These are phyloP conservation scores for Penicillium oxalicum DNA, from an alignment of 2,329 filamentous ascomycete species.

Conservation along the genomic window DNA sequence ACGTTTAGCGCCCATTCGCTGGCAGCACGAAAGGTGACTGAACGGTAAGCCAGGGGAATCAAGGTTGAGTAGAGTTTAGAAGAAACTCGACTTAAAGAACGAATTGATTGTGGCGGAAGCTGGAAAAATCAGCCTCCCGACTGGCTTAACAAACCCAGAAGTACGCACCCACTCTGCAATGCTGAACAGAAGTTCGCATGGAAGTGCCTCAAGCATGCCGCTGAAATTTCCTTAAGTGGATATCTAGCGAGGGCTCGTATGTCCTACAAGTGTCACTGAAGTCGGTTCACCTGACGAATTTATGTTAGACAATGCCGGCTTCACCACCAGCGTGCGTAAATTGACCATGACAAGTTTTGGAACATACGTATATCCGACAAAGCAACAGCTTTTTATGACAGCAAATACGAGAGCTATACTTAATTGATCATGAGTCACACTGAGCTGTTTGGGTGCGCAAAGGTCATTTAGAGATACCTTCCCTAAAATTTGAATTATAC, in stretches of 20 bases:
- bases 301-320: background rate
- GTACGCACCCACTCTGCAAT: slow-evolving; percentile 3
- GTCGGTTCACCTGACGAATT: background rate
- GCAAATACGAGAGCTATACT: background rate
- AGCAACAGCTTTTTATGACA: background rate
- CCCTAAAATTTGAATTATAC: background rate
- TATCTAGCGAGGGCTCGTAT: background rate
- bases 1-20: no score
- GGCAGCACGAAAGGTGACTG: slow-evolving; percentile 4
- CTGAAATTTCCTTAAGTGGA: background rate
- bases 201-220: background rate
- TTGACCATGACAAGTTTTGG: background rate
- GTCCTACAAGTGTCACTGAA: background rate
- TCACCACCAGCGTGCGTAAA: background rate
- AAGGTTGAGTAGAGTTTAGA: slow-evolving; percentile 2
- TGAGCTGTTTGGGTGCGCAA: background rate
- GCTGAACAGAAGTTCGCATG: background rate
- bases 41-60: slow-evolving; percentile 4
- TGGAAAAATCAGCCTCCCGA: background rate
- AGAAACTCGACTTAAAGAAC: slow-evolving; percentile 2
- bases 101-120: slow-evolving; percentile 1
- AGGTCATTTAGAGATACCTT: background rate
- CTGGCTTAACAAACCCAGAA: background rate
- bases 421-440: background rate
- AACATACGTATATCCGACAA: background rate